Evolutionary conservation across 441 rosid species (phyloP).

Genomic region (Macaranga tanarius): DNA sequence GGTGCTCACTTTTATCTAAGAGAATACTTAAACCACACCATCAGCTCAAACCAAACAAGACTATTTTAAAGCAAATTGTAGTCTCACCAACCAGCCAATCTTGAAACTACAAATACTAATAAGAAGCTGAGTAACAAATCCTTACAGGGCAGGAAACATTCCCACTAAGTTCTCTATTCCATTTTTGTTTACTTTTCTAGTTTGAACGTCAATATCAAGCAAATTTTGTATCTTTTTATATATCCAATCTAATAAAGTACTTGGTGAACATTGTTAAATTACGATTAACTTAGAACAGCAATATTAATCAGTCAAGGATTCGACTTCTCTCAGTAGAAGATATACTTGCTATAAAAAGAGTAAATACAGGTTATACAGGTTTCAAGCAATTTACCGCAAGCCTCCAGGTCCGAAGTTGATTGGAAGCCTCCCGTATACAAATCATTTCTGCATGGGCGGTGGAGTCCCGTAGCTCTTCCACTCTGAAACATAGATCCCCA

Average conservation of each 20-base stretch:
- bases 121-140: neutral
- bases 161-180: too few species aligned
- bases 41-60: neutral
- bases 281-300: neutral
- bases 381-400: slow-evolving; percentile 54
- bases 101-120: neutral
- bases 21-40: neutral
- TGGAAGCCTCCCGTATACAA: slow-evolving; percentile 91
- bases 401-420: slow-evolving; percentile 73
- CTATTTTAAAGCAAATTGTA: neutral
- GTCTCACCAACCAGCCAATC: neutral
- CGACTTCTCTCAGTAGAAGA: neutral
- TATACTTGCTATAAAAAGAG: neutral
- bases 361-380: slow-evolving; percentile 1
- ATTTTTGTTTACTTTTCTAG: neutral
- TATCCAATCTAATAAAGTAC: neutral
- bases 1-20: neutral
- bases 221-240: neutral
- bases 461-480: slow-evolving; percentile 91
- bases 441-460: slow-evolving; percentile 99
- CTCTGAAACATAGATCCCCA: slow-evolving; percentile 52
- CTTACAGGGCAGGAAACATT: too few species aligned
- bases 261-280: neutral
- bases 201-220: neutral
- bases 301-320: neutral